Conservation (phyloP, 148 eudicot species). For the Simmondsia chinensis region DNA sequence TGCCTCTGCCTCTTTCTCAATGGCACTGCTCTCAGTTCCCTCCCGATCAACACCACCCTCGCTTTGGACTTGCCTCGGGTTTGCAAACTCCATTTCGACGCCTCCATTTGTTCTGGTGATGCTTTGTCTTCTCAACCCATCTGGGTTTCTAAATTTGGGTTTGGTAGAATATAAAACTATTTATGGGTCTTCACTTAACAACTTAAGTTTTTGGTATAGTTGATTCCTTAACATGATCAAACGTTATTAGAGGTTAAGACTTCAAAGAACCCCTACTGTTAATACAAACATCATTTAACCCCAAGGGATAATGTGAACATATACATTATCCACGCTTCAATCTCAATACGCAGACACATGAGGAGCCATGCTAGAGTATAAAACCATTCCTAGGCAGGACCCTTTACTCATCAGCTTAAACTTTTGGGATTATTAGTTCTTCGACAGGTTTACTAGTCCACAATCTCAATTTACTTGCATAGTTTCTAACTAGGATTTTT, state of each 20-base stretch:
- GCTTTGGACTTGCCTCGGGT: slow-evolving; percentile 56
- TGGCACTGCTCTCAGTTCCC: slow-evolving; percentile 33
- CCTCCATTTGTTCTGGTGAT: slow-evolving; percentile 39
- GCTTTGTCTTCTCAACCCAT: too few species aligned
- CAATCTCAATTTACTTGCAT: not conserved
- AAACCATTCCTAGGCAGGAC: too few species aligned
- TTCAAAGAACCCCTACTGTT: too few species aligned
- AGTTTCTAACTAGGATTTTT: not conserved
- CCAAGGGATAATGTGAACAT: too few species aligned
- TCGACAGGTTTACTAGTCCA: not conserved
- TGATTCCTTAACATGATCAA: too few species aligned
- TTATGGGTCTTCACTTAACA: not conserved
- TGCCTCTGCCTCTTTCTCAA: slow-evolving; percentile 67
- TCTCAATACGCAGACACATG: not conserved
- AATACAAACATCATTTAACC: too few species aligned
- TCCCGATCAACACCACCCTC: slow-evolving; percentile 56
- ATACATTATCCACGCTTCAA: not conserved
- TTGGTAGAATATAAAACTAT: slow-evolving; percentile 9
- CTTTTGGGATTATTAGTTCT: too few species aligned
- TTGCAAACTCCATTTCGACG: slow-evolving; percentile 35
- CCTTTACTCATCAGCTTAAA: too few species aligned
- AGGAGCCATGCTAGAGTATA: too few species aligned
- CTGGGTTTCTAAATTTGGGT: too few species aligned
- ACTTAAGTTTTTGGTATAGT: too few species aligned
- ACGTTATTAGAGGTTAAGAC: too few species aligned